These are phyloP conservation scores for Huntiella abstrusa DNA, from an alignment of 2,329 filamentous ascomycete genomes.

Conservation along the genomic window DNA sequence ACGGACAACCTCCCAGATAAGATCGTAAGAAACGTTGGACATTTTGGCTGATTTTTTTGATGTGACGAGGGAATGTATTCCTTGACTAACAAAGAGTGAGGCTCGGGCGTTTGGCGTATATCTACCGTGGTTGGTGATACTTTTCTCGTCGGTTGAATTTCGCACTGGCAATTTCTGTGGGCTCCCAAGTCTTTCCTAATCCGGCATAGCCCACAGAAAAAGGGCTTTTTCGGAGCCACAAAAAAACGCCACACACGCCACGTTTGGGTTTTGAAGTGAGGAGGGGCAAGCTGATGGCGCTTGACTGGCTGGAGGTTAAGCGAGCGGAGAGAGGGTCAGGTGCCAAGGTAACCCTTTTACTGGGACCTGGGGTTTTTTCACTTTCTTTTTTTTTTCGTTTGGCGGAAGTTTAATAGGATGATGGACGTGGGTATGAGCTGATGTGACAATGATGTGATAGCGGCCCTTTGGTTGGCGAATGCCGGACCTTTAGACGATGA, in stretches of 20 bases:
- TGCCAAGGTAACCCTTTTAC: too few species aligned
- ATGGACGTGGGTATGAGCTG: too few species aligned
- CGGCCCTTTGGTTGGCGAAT: too few species aligned
- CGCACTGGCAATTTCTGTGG: slow-evolving; percentile 11
- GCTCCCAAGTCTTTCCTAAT: slow-evolving; percentile 7
- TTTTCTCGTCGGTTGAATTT: slow-evolving; percentile 10
- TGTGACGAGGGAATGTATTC: slow-evolving; percentile 9
- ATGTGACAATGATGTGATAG: too few species aligned
- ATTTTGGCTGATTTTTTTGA: slow-evolving; percentile 27
- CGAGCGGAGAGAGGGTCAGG: too few species aligned
- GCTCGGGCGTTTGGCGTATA: slow-evolving; percentile 3
- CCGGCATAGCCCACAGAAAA: slow-evolving; percentile 10
- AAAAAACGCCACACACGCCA: neutral
- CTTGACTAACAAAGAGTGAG: slow-evolving; percentile 9
- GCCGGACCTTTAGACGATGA: too few species aligned
- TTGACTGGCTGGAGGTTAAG: too few species aligned
- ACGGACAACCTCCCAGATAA: slow-evolving; percentile 93
- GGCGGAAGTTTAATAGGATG: too few species aligned
- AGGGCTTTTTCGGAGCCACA: slow-evolving; percentile 10
- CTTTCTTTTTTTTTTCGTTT: too few species aligned
- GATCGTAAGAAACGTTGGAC: slow-evolving; percentile 67
- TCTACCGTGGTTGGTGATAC: slow-evolving; percentile 11
- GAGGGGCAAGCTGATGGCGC: too few species aligned
- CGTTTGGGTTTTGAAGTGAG: neutral
- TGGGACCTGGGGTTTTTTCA: too few species aligned